Evolutionary conservation across 306 rosid species (phyloP), one percentile per base, ranked within the genome.

Genomic region (Astragalus glycyphyllos): DNA sequence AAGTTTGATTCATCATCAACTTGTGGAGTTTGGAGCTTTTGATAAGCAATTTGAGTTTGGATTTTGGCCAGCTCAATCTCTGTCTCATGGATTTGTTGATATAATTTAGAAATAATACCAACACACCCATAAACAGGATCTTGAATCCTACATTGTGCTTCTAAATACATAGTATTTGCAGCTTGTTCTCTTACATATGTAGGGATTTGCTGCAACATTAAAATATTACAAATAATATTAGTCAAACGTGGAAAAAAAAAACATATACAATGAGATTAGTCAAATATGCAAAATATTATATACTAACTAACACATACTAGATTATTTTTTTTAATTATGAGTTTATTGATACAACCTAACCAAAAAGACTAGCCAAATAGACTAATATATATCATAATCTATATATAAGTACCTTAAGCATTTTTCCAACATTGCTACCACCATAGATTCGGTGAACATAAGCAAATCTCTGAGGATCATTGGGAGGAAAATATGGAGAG

Each of bases 111-210:
- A 55, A 90, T 79, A 40, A 89, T 67, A 11, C 86, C 80, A 50
- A 77, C 96, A 71, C 90, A 84, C 0, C 96, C 96, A 64, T 90
- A 90, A 48, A 90, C 82, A 6, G 89, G 93, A 16, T 94, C 88
- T 74, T 83, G 73, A 50, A 82, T 79, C 65, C 92, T 79, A 46
- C 84, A 81, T 37, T 79, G 68, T 29, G 95, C 95, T 73, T 94
- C 92, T 49, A 62, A 86, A 61, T 79, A 72, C 49, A 89, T 34
- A 9, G 85, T 46, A n/a, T 89, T 71, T 12, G 83, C 92, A 35
- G 97, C 83, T 71, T 80, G 63, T 46, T 65, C 86, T 59, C 96
- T 15, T n/a, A 81, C 23, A 74, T 84, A 48, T 0, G 17, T 1
- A 4, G 93, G 85, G n/a, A 87, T 45, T 83, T 87, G 79, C 88